These are phyloP conservation scores for Juncus effusus DNA, from an alignment of 176 grass and related monocot genomes.

Conservation along the genomic window DNA sequence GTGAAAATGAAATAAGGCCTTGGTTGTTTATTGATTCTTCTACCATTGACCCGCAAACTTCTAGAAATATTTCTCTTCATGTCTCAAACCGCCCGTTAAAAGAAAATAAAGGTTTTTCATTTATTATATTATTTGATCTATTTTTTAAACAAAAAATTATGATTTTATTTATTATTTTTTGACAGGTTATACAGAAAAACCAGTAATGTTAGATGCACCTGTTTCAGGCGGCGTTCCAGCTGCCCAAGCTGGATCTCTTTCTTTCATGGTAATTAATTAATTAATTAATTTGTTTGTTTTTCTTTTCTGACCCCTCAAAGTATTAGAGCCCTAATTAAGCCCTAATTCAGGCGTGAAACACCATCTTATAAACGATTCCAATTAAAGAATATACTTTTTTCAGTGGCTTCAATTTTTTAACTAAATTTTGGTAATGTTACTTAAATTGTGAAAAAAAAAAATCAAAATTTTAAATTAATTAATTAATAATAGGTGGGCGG, in stretches of 20 bases:
- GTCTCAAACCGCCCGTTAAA: conserved; percentile 60
- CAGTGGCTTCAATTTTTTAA: neutral
- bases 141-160: neutral
- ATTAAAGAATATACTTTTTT: no score
- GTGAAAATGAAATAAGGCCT: conserved; percentile 35
- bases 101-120: conserved; percentile 67
- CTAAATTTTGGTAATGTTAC: conserved; percentile 6
- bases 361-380: no score
- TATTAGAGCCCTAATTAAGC: neutral
- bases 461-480: neutral
- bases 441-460: neutral
- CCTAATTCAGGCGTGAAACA: no score
- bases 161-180: conserved; percentile 16
- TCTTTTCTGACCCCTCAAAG: conserved; percentile 4
- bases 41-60: conserved; percentile 91
- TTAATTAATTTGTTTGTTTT: conserved; percentile 24
- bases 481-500: conserved; percentile 60
- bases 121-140: conserved; percentile 14
- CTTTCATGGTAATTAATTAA: conserved; percentile 73
- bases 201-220: conserved; percentile 73
- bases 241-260: conserved; percentile 75
- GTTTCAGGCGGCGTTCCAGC: conserved; percentile 96
- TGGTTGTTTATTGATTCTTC: conserved; percentile 98
- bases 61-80: conserved; percentile 67
- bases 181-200: conserved; percentile 59